Evolutionary conservation across 768 basidiomycete species (phyloP).

Genomic region (Podaxis pistillaris): DNA sequence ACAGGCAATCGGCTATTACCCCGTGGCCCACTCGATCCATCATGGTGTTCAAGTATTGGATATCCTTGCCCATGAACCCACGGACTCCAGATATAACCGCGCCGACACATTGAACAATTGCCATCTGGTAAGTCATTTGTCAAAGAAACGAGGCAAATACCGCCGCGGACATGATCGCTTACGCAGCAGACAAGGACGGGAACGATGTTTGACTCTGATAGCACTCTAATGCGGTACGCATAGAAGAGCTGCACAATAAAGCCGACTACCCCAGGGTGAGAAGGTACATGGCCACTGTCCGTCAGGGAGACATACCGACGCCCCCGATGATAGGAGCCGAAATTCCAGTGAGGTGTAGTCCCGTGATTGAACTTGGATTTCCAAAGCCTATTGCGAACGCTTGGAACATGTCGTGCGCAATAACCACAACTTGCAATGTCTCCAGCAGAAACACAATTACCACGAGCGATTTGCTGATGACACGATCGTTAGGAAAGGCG

Average conservation of each 20-base stretch:
- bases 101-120: not conserved
- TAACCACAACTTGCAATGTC: constrained; percentile 20
- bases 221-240: constrained; percentile 23
- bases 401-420: constrained; percentile 19
- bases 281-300: not conserved
- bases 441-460: constrained; percentile 19
- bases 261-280: constrained; percentile 15
- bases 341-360: constrained; percentile 18
- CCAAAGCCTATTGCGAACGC: constrained; percentile 21
- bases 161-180: not conserved
- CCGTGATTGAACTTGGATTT: constrained; percentile 14
- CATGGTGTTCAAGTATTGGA: not conserved
- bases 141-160: not conserved
- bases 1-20: not conserved
- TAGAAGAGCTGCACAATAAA: constrained; percentile 23
- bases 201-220: constrained; percentile 10
- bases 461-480: constrained; percentile 17
- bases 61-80: not conserved
- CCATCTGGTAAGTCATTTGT: not conserved
- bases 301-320: constrained; percentile 10
- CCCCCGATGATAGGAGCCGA: constrained; percentile 20
- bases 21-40: not conserved
- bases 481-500: constrained; percentile 29
- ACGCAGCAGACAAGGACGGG: constrained; percentile 17
- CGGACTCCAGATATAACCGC: not conserved